Percentiles rank a stretch among this genome's conserved stretches.
Evolutionary conservation across 2,329 filamentous ascomycete species (phyloP).

Genomic region (Diatrype stigma): DNA sequence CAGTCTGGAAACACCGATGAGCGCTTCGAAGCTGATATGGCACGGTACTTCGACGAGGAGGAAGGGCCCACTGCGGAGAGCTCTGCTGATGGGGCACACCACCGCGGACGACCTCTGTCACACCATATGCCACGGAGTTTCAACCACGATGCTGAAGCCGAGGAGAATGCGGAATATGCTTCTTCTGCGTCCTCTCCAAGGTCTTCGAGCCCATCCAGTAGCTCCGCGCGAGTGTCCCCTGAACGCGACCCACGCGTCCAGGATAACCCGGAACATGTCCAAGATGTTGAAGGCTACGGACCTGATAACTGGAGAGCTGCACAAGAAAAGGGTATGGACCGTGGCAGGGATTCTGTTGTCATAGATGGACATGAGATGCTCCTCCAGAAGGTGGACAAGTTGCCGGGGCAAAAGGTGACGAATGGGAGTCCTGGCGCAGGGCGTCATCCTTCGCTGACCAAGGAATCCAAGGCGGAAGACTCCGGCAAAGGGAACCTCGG

Average conservation of each 20-base stretch:
- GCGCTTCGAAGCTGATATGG: slow-evolving; percentile 56
- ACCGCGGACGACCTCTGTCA: slow-evolving; percentile 7
- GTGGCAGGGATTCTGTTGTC: slow-evolving; percentile 68
- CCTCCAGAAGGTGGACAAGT: slow-evolving; percentile 36
- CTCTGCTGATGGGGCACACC: slow-evolving; percentile 13
- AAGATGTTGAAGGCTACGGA: slow-evolving; percentile 76
- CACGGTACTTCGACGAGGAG: slow-evolving; percentile 50
- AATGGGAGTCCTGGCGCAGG: slow-evolving; percentile 5
- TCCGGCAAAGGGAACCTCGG: slow-evolving; percentile 37
- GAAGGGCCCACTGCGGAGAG: slow-evolving; percentile 20
- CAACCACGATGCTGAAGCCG: slow-evolving; percentile 23
- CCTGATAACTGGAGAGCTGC: slow-evolving; percentile 69
- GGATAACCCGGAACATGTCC: slow-evolving; percentile 58
- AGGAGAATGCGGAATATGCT: slow-evolving; percentile 8
- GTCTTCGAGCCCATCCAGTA: slow-evolving; percentile 17
- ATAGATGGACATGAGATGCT: slow-evolving; percentile 69
- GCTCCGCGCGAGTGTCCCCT: slow-evolving; percentile 31
- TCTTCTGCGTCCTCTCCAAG: slow-evolving; percentile 7
- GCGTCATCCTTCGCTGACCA: slow-evolving; percentile 18
- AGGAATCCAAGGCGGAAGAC: slow-evolving; percentile 29
- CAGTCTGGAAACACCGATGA: slow-evolving; percentile 52
- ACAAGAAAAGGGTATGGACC: slow-evolving; percentile 54
- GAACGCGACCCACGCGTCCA: slow-evolving; percentile 51
- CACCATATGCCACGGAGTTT: slow-evolving; percentile 19
- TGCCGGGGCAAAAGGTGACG: background rate